Evolutionary conservation across 805 yeast species (phyloP), one percentile per base, ranked within the genome.

Genomic region (Metschnikowia reukaufii): DNA sequence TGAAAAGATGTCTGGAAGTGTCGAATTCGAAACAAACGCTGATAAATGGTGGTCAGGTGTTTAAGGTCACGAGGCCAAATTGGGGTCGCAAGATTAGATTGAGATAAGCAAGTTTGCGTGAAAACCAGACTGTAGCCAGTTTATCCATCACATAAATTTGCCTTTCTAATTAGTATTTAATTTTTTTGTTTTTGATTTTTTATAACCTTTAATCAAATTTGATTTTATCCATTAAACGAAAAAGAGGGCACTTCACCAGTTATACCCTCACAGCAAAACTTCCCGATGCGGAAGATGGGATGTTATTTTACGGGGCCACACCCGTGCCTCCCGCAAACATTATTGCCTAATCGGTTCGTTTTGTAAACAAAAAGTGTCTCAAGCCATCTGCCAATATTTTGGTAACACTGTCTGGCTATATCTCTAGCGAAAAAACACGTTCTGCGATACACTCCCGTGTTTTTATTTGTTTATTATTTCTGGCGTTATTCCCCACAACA

Each of bases 1-100:
- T 4, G 53, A 47, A 46, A 19, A 21, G 32, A 45, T 54, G 9
- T 38, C 30, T 16, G 44, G 46, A 17, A n/a, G 21, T n/a, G 56
- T 38, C n/a, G 48, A 37, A 16, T 54, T 54, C 36, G n/a, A 32
- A 4, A 41, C 51, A 3, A 35, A 33, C n/a, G 36, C 31, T 31
- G 47, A 45, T 20, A 37, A 30, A 32, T 43, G 44, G 51, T 54
- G 58, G 58, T 18, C 46, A 1, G 57, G 57, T 12, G 17, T 47
- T 2, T 45, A 45, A 17, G 7, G 34, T 10, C 15, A 6, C 15
- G 34, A n/a, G 36, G 16, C 18, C 18, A 17, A 7, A 33, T 6
- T 10, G n/a, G n/a, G n/a, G n/a, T n/a, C n/a, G n/a, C 27, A 23
- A 23, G 27, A 23, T 9, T 23, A 23, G 27, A 23, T 6, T 23